phyloP scores from a whole-genome alignment of 2,329 filamentous ascomycete species.

The Aspergillus vadensis region DNA sequence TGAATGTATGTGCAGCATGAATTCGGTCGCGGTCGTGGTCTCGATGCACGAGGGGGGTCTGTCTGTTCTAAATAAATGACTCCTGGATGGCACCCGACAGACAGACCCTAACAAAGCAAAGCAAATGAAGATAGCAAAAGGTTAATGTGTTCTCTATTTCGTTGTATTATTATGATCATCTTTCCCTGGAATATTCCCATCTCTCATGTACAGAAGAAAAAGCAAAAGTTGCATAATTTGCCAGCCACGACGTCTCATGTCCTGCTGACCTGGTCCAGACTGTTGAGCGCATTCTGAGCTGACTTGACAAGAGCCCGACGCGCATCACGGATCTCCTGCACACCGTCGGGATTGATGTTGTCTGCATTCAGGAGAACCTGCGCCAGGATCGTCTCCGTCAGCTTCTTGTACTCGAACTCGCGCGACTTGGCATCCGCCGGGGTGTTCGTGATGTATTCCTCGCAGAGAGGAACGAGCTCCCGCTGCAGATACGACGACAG shows the following conservation, averaged over 20 bases:
- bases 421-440: conserved; percentile 44
- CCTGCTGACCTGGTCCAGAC: conserved; percentile 38
- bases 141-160: neutral
- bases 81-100: too few species aligned
- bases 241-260: conserved; percentile 1
- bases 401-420: conserved; percentile 46
- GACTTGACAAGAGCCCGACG: conserved; percentile 47
- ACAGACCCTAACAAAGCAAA: conserved; percentile 7
- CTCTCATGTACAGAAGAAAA: conserved; percentile 4
- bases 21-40: neutral
- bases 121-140: neutral
- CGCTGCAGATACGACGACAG: conserved; percentile 41
- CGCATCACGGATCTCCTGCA: conserved; percentile 56
- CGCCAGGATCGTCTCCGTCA: conserved; percentile 47
- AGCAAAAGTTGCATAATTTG: neutral
- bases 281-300: conserved; percentile 42
- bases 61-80: too few species aligned
- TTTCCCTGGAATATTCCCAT: neutral
- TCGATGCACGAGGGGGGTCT: neutral
- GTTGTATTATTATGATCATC: conserved; percentile 2
- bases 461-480: conserved; percentile 41
- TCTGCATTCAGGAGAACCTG: conserved; percentile 61
- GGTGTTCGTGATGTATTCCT: conserved; percentile 41
- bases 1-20: neutral
- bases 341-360: conserved; percentile 71